Conservation (phyloP, 176 grass and related monocot species). For the Ensete glaucum region DNA sequence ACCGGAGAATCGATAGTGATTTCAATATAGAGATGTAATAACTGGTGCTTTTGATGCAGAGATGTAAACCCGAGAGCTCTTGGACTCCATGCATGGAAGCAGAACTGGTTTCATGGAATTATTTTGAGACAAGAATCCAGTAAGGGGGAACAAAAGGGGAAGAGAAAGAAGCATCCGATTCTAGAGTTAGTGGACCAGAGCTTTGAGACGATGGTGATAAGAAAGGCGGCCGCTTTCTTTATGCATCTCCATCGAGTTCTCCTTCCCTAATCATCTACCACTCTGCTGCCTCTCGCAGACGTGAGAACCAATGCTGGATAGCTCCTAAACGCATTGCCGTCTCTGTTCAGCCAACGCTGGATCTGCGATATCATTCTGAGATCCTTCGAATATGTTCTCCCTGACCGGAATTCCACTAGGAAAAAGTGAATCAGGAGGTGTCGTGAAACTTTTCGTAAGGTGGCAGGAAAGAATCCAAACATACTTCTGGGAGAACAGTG, state of each 20-base stretch:
- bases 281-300: too few species aligned
- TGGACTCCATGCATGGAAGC: not conserved
- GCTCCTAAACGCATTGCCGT: too few species aligned
- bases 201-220: not conserved
- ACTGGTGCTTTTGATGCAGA: too few species aligned
- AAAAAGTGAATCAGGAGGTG: too few species aligned
- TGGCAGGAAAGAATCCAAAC: too few species aligned
- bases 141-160: not conserved
- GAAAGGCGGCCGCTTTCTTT: not conserved
- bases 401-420: not conserved
- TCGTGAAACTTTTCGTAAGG: too few species aligned
- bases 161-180: not conserved
- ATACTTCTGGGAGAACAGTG: too few species aligned
- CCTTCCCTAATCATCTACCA: not conserved
- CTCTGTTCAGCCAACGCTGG: not conserved
- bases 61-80: too few species aligned
- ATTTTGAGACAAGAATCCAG: conserved; percentile 9
- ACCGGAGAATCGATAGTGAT: too few species aligned
- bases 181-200: not conserved
- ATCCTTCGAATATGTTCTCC: conserved; percentile 1
- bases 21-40: too few species aligned
- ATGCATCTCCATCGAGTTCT: not conserved
- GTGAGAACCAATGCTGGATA: too few species aligned
- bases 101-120: not conserved
- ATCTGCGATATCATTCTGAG: not conserved